These are phyloP conservation scores for Plectosphaerella plurivora DNA, from an alignment of 2,329 filamentous ascomycete species.

Conservation along the genomic window DNA sequence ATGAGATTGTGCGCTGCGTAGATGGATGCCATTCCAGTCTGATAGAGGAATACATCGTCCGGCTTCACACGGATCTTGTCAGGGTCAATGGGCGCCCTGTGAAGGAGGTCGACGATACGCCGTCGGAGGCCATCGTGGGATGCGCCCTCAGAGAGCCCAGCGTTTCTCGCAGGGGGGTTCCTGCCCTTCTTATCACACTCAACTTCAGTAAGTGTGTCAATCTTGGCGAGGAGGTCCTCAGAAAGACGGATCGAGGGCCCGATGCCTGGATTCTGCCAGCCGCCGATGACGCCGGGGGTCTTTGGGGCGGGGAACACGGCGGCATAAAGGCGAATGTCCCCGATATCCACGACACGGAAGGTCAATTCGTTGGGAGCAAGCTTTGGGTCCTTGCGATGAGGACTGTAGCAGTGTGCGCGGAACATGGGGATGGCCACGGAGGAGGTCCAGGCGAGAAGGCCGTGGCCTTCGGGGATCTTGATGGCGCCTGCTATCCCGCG, in stretches of 20 bases:
- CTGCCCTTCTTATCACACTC: slow-evolving; percentile 15
- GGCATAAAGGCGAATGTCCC: slow-evolving; percentile 36
- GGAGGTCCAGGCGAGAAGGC: slow-evolving; percentile 21
- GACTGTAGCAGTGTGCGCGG: slow-evolving; percentile 24
- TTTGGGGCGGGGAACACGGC: slow-evolving; percentile 33
- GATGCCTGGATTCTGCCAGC: slow-evolving; percentile 41
- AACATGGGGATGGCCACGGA: slow-evolving; percentile 19
- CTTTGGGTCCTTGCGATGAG: slow-evolving; percentile 27
- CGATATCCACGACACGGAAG: slow-evolving; percentile 36
- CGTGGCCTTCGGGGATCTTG: slow-evolving; percentile 17
- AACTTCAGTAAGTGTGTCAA: slow-evolving; percentile 29
- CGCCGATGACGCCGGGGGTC: slow-evolving; percentile 28
- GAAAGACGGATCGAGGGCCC: slow-evolving; percentile 42
- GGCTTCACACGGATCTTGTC: slow-evolving; percentile 16
- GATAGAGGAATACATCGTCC: slow-evolving; percentile 48
- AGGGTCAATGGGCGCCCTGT: slow-evolving; percentile 30
- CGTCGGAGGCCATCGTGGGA: slow-evolving; percentile 32
- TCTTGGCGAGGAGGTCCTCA: slow-evolving; percentile 33
- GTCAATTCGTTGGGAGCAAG: slow-evolving; percentile 28
- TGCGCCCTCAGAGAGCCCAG: slow-evolving; percentile 28
- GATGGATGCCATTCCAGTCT: slow-evolving; percentile 50
- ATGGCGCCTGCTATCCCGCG: slow-evolving; percentile 16
- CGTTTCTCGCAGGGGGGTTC: slow-evolving; percentile 24
- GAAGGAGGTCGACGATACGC: slow-evolving; percentile 35
- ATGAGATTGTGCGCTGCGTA: slow-evolving; percentile 36